A percentile compares a stretch with the other conserved stretches of the same genome.
Evolutionary conservation across 75 land plant genomes (phyloP).

Genomic region (Cunninghamia lanceolata): DNA sequence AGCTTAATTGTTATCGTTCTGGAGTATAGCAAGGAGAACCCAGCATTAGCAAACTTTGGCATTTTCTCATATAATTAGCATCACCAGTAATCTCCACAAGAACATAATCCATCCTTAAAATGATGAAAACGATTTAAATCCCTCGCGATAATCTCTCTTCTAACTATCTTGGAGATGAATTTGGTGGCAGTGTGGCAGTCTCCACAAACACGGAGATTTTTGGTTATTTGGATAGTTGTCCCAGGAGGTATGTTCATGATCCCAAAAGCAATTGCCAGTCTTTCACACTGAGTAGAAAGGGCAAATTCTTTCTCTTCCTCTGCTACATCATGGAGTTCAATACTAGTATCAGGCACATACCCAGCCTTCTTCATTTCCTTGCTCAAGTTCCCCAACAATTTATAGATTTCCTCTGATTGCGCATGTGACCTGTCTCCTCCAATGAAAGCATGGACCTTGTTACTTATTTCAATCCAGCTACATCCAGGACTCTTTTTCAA

Average conservation of each 20-base stretch:
- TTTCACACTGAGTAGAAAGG: not conserved
- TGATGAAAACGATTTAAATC: not conserved
- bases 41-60: not conserved
- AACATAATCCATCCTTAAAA: not conserved
- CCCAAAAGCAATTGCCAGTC: constrained; percentile 6
- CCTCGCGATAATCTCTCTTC: not conserved
- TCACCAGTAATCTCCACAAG: constrained; percentile 2
- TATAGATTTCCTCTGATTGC: constrained; percentile 12
- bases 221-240: not conserved
- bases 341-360: not conserved
- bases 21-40: not conserved
- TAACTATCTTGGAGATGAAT: constrained; percentile 4
- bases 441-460: constrained; percentile 28
- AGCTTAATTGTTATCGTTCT: not conserved
- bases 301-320: constrained; percentile 5
- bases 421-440: constrained; percentile 29
- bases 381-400: not conserved
- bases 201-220: not conserved
- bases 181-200: not conserved
- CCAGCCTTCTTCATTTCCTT: constrained; percentile 6
- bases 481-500: constrained; percentile 39
- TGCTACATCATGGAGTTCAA: not conserved
- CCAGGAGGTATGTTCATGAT: not conserved
- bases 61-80: not conserved
- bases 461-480: constrained; percentile 34